phyloP scores from a whole-genome alignment of 2,329 filamentous ascomycete species.

The Ascochyta viciae-villosae region DNA sequence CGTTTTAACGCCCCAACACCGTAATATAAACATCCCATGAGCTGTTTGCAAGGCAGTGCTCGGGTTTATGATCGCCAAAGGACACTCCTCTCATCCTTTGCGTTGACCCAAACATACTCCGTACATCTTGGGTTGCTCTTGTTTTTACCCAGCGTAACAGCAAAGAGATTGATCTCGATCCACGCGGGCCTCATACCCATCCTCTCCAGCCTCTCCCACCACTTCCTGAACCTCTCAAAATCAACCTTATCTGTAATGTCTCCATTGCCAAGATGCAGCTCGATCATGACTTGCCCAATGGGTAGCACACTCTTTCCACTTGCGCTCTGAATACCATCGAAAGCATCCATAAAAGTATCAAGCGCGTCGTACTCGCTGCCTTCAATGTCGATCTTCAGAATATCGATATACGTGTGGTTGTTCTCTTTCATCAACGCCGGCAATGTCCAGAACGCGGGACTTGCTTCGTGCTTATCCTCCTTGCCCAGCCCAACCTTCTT shows the following conservation, averaged over 20 bases:
- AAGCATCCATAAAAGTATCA: slow-evolving; percentile 41
- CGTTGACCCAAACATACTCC: slow-evolving; percentile 47
- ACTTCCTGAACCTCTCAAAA: slow-evolving; percentile 38
- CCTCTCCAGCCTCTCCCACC: slow-evolving; percentile 44
- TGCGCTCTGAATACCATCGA: slow-evolving; percentile 27
- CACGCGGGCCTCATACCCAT: slow-evolving; percentile 46
- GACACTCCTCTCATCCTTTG: slow-evolving; percentile 36
- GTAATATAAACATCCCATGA: no score
- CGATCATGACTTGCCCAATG: slow-evolving; percentile 46
- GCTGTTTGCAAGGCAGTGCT: no score
- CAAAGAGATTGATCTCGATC: slow-evolving; percentile 45
- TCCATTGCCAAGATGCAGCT: slow-evolving; percentile 39
- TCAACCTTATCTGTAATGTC: slow-evolving; percentile 26
- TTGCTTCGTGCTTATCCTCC: slow-evolving; percentile 29
- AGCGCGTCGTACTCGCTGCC: slow-evolving; percentile 41
- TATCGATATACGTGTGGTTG: slow-evolving; percentile 45
- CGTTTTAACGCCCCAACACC: no score
- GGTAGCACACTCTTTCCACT: slow-evolving; percentile 34
- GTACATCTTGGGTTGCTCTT: slow-evolving; percentile 43
- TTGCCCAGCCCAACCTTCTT: slow-evolving; percentile 40
- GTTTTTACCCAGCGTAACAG: slow-evolving; percentile 33
- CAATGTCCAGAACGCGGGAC: slow-evolving; percentile 39
- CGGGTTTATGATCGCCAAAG: slow-evolving; percentile 26
- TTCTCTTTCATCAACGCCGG: slow-evolving; percentile 40
- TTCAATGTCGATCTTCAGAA: slow-evolving; percentile 46